phyloP scores from a whole-genome alignment of 2,329 filamentous ascomycete genomes.

The Ascocoryne sarcoides region DNA sequence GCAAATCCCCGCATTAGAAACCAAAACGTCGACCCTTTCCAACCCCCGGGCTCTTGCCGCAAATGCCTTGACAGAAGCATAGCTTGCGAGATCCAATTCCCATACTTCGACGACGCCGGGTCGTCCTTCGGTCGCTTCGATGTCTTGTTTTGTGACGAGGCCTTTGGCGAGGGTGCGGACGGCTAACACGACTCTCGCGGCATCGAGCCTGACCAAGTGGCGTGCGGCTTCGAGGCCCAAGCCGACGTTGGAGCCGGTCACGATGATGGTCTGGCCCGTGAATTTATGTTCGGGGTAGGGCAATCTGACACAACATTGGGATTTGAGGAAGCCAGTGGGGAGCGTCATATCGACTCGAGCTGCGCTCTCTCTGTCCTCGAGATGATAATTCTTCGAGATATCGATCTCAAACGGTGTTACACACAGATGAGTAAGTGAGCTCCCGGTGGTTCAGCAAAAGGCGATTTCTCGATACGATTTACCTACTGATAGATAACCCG shows the following conservation, averaged over 20 bases:
- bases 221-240: constrained; percentile 33
- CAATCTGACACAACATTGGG: constrained; percentile 8
- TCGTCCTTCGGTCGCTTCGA: constrained; percentile 16
- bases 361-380: not conserved
- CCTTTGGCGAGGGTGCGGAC: constrained; percentile 33
- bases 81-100: constrained; percentile 11
- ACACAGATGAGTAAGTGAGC: too few species aligned
- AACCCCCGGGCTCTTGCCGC: constrained; percentile 1
- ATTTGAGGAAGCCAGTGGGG: not conserved
- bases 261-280: constrained; percentile 27
- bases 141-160: constrained; percentile 32
- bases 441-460: too few species aligned
- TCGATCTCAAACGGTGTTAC: too few species aligned
- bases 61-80: constrained; percentile 12
- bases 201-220: constrained; percentile 28
- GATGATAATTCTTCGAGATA: too few species aligned
- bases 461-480: too few species aligned
- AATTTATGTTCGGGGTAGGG: constrained; percentile 20
- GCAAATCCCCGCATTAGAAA: constrained; percentile 15
- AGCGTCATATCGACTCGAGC: not conserved
- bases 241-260: constrained; percentile 35
- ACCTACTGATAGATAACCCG: too few species aligned
- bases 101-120: constrained; percentile 9
- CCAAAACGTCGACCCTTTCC: constrained; percentile 10
- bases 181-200: constrained; percentile 31